phyloP scores from a whole-genome alignment of 805 yeast genomes.

The Ogataea saltuana region DNA sequence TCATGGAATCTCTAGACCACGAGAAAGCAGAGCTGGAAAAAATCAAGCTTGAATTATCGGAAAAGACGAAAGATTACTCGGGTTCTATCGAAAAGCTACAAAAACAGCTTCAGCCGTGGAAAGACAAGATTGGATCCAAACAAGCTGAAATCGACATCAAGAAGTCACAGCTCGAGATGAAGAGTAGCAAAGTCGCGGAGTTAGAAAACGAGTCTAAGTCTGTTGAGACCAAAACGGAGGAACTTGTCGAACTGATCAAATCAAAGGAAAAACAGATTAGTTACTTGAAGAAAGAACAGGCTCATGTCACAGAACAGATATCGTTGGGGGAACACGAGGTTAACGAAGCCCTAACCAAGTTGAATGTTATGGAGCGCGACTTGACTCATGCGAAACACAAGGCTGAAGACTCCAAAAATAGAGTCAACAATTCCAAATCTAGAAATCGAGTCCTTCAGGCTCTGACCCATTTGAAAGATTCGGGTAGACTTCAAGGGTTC shows the following conservation, averaged over 20 bases:
- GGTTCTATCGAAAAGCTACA: conserved; percentile 64
- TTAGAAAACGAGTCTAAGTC: conserved; percentile 46
- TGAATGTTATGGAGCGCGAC: conserved; percentile 56
- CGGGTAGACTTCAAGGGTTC: conserved; percentile 84
- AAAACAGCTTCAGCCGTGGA: conserved; percentile 80
- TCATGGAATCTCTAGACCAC: conserved; percentile 44
- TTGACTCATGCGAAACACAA: conserved; percentile 58
- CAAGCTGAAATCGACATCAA: conserved; percentile 66
- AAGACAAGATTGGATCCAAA: conserved; percentile 60
- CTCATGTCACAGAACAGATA: conserved; percentile 54
- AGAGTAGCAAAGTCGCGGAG: conserved; percentile 47
- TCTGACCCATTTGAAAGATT: conserved; percentile 63
- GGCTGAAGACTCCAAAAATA: conserved; percentile 63
- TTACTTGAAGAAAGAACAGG: conserved; percentile 49
- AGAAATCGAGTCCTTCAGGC: conserved; percentile 74
- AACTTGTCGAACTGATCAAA: conserved; percentile 36
- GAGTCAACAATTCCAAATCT: conserved; percentile 58
- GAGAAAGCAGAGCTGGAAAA: conserved; percentile 63
- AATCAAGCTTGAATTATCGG: conserved; percentile 65
- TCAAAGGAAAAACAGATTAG: conserved; percentile 48
- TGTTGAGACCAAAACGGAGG: conserved; percentile 45
- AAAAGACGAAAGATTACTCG: conserved; percentile 70
- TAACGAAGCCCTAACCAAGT: conserved; percentile 44
- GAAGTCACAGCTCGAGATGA: conserved; percentile 61
- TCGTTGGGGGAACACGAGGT: conserved; percentile 59